Evolutionary conservation across 2,329 filamentous ascomycete species (phyloP).

Genomic region (Cladosporium austrohemisphaericum): DNA sequence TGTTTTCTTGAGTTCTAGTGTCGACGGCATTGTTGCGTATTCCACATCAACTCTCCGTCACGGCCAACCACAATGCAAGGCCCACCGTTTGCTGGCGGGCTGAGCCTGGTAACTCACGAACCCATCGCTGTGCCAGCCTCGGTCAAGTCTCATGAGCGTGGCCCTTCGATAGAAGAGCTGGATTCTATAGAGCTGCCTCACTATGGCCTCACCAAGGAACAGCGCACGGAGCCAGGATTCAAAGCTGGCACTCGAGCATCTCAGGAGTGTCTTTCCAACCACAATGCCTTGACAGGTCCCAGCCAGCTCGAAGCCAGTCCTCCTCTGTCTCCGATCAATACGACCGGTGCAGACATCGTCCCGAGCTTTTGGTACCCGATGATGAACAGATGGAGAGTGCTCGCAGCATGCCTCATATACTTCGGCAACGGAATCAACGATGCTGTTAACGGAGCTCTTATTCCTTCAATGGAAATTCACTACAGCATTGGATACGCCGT

Average conservation of each 20-base stretch:
- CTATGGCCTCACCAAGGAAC: constrained; percentile 17
- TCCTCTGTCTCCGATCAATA: constrained; percentile 44
- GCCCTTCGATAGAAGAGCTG: constrained; percentile 25
- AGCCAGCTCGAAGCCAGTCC: constrained; percentile 54
- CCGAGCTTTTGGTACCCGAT: constrained; percentile 55
- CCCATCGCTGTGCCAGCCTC: constrained; percentile 2
- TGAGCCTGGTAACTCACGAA: constrained; percentile 4
- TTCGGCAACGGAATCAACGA: constrained; percentile 72
- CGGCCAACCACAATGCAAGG: not conserved
- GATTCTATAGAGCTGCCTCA: constrained; percentile 27
- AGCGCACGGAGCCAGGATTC: not conserved
- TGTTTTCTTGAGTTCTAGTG: no score
- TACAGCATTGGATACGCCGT: constrained; percentile 74
- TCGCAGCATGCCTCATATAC: constrained; percentile 61
- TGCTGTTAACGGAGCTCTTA: constrained; percentile 65
- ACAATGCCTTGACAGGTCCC: constrained; percentile 25
- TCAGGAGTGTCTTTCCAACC: constrained; percentile 23
- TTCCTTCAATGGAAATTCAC: constrained; percentile 74
- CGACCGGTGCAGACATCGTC: constrained; percentile 45
- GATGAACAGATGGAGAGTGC: constrained; percentile 68
- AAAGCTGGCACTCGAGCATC: not conserved
- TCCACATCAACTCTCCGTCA: no score
- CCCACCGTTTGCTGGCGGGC: not conserved
- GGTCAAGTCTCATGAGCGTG: constrained; percentile 2
- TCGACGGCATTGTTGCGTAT: no score